Evolutionary conservation across 1,139 yeast species (phyloP).

Genomic region (Candida sp.): DNA sequence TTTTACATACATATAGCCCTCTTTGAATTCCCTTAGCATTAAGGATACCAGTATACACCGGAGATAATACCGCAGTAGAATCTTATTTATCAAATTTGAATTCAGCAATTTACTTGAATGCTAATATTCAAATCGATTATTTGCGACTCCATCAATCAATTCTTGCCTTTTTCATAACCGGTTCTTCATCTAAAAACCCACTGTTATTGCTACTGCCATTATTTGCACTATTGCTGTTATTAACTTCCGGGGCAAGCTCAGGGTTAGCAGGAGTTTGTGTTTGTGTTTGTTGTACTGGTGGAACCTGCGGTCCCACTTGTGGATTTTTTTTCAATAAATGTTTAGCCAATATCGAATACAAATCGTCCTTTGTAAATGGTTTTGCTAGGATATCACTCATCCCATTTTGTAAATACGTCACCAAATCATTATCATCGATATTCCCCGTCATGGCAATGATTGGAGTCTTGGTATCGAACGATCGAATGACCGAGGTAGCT

Average conservation of each 20-base stretch:
- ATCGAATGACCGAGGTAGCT: conserved; percentile 82
- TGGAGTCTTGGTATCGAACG: conserved; percentile 81
- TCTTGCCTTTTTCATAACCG: conserved; percentile 12
- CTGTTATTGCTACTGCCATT: background rate
- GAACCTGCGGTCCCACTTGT: conserved; percentile 5
- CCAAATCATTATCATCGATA: conserved; percentile 75
- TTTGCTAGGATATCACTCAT: conserved; percentile 91
- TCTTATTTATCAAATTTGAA: no score
- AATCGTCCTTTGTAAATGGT: conserved; percentile 85
- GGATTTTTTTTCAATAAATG: conserved; percentile 41
- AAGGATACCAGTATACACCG: no score
- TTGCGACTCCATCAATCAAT: conserved; percentile 5
- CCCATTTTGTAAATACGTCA: conserved; percentile 80
- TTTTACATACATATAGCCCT: no score
- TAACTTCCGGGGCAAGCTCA: background rate
- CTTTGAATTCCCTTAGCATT: no score
- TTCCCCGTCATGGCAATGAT: conserved; percentile 95
- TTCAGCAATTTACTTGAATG: no score
- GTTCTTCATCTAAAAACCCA: conserved; percentile 6
- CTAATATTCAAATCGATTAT: no score
- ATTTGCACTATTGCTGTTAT: conserved; percentile 4
- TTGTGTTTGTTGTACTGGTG: background rate
- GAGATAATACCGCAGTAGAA: no score
- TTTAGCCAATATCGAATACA: conserved; percentile 70
- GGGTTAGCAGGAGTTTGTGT: background rate